Base-by-base conservation (phyloP, 2,329 filamentous ascomycete genomes). In the Coniochaeta sp. region DNA sequence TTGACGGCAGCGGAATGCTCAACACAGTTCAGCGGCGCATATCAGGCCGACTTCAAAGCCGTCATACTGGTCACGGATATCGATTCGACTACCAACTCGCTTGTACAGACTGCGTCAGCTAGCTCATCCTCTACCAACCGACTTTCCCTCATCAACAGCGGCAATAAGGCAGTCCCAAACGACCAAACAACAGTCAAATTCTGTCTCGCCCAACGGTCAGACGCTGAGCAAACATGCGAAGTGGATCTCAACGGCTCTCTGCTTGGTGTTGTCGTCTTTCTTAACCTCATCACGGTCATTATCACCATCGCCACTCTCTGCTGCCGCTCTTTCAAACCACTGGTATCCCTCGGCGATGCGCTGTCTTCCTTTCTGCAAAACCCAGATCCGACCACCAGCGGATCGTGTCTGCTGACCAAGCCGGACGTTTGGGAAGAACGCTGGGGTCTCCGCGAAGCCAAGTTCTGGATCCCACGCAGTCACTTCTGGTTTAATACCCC, bases 311-410 rank as follows among this genome's bases (percentile, higher is more conserved):
- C 64, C 52, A 66, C 68, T 36, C 68, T 75, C 3, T 54, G 67
- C 19, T 68, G 69, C 52, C 30, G 30, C 34, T 68, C 67, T 19
- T 77, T 79, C 63, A 68, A 70, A 17, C 79, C 79, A 0, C 73
- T 83, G 4, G 75, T 77, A 17, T 82, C 79, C 0, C 71, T 82
- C 3, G 80, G 80, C 34, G 81, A 83, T 62, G 77, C 78, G 30
- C 70, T 83, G n/a, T 66, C 74, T 5, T 82, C 80, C 1, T 82
- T 83, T 60, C 74, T 83, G 54, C 68, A 70, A 14, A 71, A 74
- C 1, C 75, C 79, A 0, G 80, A 83, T 64, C 67, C 68, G 1
- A 73, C 72, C 1, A 81, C 79, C 0, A 71, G 70, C 30, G 74
- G 73, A 19, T 71, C 73, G 6, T 82, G 77, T 60, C 73, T 83